Conservation (phyloP, 495 filamentous ascomycete genomes). For the Penicillium maclennaniae region DNA sequence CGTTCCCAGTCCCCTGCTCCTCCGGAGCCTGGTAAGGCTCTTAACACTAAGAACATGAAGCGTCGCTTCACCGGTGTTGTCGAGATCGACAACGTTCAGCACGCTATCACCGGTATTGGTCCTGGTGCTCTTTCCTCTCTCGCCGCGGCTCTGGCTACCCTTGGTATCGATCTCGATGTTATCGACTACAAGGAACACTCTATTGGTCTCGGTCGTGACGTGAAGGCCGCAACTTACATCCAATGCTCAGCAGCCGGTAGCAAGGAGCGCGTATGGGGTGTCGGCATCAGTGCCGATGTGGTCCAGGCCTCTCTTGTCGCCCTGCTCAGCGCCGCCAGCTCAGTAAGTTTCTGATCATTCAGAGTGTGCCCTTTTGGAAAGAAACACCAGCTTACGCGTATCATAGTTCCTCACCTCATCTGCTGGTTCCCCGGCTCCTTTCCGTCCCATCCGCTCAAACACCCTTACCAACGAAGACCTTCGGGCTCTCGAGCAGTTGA, state of each 20-base stretch:
- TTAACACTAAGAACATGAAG: conserved; percentile 71
- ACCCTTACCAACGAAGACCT: conserved; percentile 44
- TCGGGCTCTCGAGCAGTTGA: conserved; percentile 41
- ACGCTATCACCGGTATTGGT: conserved; percentile 72
- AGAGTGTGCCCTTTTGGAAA: neutral
- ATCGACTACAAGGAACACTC: conserved; percentile 95
- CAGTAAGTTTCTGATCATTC: conserved; percentile 56
- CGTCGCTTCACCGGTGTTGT: conserved; percentile 86
- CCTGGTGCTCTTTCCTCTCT: conserved; percentile 89
- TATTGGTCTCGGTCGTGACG: conserved; percentile 72
- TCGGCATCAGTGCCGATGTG: conserved; percentile 92
- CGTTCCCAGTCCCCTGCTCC: conserved; percentile 74
- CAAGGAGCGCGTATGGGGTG: conserved; percentile 78
- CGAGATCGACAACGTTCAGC: conserved; percentile 75
- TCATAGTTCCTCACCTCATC: conserved; percentile 44
- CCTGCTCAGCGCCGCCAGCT: conserved; percentile 81
- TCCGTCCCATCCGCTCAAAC: conserved; percentile 46
- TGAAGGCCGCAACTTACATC: conserved; percentile 91
- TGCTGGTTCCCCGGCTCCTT: conserved; percentile 45
- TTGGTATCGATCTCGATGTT: conserved; percentile 92
- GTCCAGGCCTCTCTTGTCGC: conserved; percentile 91
- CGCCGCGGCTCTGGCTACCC: conserved; percentile 70
- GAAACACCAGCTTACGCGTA: conserved; percentile 10
- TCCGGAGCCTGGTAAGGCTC: conserved; percentile 61
- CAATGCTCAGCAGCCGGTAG: conserved; percentile 75